phyloP scores from a whole-genome alignment of 352 stramenopile species.

The Phytophthora foliorum region DNA sequence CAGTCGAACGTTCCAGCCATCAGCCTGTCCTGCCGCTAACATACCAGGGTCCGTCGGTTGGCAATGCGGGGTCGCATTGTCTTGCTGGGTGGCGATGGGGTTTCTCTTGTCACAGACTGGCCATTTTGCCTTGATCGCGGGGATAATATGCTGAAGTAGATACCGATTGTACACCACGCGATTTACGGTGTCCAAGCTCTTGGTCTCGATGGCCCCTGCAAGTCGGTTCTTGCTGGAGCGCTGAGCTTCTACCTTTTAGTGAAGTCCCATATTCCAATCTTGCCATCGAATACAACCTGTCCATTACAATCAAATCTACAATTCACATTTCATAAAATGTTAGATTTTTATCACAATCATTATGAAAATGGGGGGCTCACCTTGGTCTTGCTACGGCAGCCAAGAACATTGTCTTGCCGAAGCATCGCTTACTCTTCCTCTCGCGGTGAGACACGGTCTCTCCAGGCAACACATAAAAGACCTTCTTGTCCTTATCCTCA shows the following conservation, averaged over 20 bases:
- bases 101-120: background rate
- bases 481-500: conserved; percentile 19
- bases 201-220: conserved; percentile 2
- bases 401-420: conserved; percentile 40
- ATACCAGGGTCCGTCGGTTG: background rate
- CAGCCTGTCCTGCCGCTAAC: background rate
- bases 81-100: conserved; percentile 7
- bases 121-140: conserved; percentile 3
- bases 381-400: conserved; percentile 22
- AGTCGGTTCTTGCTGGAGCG: background rate
- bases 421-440: conserved; percentile 28
- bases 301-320: conserved; percentile 9
- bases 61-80: background rate
- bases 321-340: background rate
- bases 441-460: conserved; percentile 18
- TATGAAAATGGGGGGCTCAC: background rate
- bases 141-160: background rate
- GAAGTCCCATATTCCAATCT: conserved; percentile 10
- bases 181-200: conserved; percentile 6
- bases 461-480: conserved; percentile 20
- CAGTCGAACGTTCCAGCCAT: conserved; percentile 4
- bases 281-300: conserved; percentile 13
- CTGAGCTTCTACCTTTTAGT: conserved; percentile 1
- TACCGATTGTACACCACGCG: background rate
- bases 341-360: background rate